These are phyloP conservation scores for Candida ulmi DNA, from an alignment of 805 yeast species.

Conservation along the genomic window DNA sequence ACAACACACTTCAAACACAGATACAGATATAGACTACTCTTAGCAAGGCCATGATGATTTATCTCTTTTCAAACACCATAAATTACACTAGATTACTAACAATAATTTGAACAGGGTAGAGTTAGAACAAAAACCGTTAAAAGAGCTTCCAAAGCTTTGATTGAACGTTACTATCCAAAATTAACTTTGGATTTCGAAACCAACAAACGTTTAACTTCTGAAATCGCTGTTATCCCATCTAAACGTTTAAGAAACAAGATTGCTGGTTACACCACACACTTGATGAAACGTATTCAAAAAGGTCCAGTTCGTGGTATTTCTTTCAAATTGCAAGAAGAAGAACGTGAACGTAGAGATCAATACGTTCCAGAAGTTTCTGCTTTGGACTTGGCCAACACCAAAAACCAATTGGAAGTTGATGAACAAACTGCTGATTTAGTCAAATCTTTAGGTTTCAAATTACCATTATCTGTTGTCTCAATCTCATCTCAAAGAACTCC, in stretches of 20 bases:
- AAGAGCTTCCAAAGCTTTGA: conserved; percentile 99
- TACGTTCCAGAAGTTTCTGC: conserved; percentile 99
- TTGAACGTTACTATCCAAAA: conserved; percentile 99
- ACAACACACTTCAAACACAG: too few relatives aligned
- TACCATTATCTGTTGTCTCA: conserved; percentile 80
- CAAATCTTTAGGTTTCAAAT: conserved; percentile 85
- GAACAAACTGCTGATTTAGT: conserved; percentile 94
- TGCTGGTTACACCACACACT: conserved; percentile 99
- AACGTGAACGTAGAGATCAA: conserved; percentile 99
- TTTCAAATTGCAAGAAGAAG: conserved; percentile 99
- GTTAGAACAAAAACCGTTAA: conserved; percentile 99
- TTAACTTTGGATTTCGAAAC: conserved; percentile 98
- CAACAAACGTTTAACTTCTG: conserved; percentile 99
- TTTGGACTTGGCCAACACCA: conserved; percentile 94
- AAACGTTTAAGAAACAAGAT: conserved; percentile 99
- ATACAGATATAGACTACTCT: too few relatives aligned
- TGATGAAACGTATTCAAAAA: conserved; percentile 99
- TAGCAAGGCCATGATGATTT: too few relatives aligned
- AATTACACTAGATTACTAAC: conserved; percentile 24
- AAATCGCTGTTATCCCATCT: conserved; percentile 98
- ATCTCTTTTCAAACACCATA: too few relatives aligned
- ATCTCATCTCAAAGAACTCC: conserved; percentile 85
- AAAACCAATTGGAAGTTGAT: conserved; percentile 95
- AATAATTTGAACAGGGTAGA: conserved; percentile 70
- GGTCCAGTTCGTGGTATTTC: conserved; percentile 99